These are phyloP conservation scores for Pyrenochaeta sp. DNA, from an alignment of 2,329 filamentous ascomycete genomes.

Conservation along the genomic window DNA sequence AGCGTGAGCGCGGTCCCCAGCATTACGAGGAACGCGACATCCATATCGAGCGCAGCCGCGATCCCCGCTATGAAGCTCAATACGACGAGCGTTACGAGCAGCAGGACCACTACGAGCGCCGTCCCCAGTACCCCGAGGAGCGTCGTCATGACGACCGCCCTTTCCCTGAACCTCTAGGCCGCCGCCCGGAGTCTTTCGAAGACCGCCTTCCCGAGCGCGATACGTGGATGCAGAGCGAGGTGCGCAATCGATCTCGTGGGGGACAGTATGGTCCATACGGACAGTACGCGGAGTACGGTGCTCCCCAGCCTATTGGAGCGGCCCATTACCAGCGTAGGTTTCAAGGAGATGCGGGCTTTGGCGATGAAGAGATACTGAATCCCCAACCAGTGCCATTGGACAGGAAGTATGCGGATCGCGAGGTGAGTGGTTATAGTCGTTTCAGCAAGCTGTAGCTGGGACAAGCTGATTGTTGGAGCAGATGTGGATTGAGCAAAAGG, in stretches of 20 bases:
- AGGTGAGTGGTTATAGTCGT: slow-evolving; percentile 36
- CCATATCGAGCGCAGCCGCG: slow-evolving; percentile 31
- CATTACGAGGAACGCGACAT: slow-evolving; percentile 39
- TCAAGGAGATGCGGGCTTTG: slow-evolving; percentile 47
- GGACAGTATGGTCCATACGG: slow-evolving; percentile 30
- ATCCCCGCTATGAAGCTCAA: slow-evolving; percentile 29
- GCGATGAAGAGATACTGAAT: slow-evolving; percentile 48
- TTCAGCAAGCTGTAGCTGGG: slow-evolving; percentile 16
- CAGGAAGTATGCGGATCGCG: slow-evolving; percentile 38
- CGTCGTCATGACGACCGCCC: slow-evolving; percentile 15
- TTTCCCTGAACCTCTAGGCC: slow-evolving; percentile 35
- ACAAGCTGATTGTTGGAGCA: slow-evolving; percentile 19
- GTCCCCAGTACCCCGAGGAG: slow-evolving; percentile 28
- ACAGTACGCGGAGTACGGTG: slow-evolving; percentile 43
- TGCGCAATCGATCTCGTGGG: slow-evolving; percentile 16
- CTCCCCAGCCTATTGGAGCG: slow-evolving; percentile 39
- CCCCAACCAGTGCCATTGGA: slow-evolving; percentile 48
- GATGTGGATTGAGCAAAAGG: slow-evolving; percentile 49
- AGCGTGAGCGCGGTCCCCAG: slow-evolving; percentile 27
- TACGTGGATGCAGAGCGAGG: slow-evolving; percentile 43
- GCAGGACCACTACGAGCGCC: slow-evolving; percentile 24
- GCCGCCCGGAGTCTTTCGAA: slow-evolving; percentile 45
- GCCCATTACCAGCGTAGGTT: slow-evolving; percentile 45
- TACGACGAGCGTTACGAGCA: slow-evolving; percentile 34
- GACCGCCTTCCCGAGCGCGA: slow-evolving; percentile 48